These are phyloP conservation scores for Penicillium polonicum DNA, from an alignment of 2,329 filamentous ascomycete genomes.

Conservation along the genomic window DNA sequence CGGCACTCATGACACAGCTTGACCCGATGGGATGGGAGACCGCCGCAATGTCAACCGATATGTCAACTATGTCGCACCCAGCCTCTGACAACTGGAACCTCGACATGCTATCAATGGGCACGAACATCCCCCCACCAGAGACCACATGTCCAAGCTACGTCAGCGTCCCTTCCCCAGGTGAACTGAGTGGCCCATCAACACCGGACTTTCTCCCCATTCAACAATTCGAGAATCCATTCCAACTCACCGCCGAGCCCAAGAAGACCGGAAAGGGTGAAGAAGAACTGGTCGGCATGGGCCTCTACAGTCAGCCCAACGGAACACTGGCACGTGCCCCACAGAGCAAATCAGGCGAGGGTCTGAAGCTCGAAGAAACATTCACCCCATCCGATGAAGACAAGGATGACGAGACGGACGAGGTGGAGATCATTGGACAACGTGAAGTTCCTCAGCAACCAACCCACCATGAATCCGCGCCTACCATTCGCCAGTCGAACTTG, in stretches of 20 bases:
- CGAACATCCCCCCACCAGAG: conserved; percentile 33
- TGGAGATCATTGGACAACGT: conserved; percentile 13
- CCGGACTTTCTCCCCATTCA: conserved; percentile 42
- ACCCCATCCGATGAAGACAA: conserved; percentile 63
- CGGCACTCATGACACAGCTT: conserved; percentile 26
- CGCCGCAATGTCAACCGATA: conserved; percentile 13
- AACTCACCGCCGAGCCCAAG: conserved; percentile 40
- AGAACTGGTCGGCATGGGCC: conserved; percentile 62
- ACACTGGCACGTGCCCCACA: conserved; percentile 58
- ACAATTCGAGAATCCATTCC: conserved; percentile 29
- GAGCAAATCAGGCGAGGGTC: conserved; percentile 64
- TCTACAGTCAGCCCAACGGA: conserved; percentile 71
- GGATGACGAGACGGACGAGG: conserved; percentile 57
- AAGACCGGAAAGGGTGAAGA: conserved; percentile 55
- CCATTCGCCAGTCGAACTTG: conserved; percentile 14
- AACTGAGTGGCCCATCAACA: conserved; percentile 37
- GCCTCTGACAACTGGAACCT: conserved; percentile 33
- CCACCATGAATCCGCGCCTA: conserved; percentile 4
- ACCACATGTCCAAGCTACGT: conserved; percentile 34
- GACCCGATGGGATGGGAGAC: conserved; percentile 31
- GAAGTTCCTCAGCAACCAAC: conserved; percentile 15
- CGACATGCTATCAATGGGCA: conserved; percentile 35
- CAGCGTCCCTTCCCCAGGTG: conserved; percentile 37
- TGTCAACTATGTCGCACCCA: conserved; percentile 24
- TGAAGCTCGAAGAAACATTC: conserved; percentile 78